Base-by-base conservation (phyloP, 2,329 filamentous ascomycete species). In the Colletotrichum simmondsii region DNA sequence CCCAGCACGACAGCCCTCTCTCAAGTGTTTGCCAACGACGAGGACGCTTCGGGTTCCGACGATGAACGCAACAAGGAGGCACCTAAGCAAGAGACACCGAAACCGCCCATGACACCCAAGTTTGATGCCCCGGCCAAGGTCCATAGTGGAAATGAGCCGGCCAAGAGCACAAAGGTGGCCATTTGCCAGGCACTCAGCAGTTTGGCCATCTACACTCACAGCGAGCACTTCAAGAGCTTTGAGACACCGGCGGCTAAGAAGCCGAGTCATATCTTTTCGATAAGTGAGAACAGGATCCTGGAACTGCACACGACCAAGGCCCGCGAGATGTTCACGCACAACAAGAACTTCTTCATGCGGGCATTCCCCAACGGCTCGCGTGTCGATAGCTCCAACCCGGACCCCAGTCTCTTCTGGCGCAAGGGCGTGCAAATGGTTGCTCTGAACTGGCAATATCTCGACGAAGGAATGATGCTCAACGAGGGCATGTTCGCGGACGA, bases 341-440 rank as follows among this genome's bases (percentile, higher is more conserved):
- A 99, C 83, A 92, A 94, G 77, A 88, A 90, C 66, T 95, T 92
- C 81, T 90, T 98, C 76, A 98, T 98, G 90, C 92, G 97, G 42
- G 95, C 97, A 11, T 99, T 98, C 80, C 97, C 97, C 5, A 92
- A 93, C 28, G 92, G 91, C 3, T 88, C 90, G 73, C 92, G 95
- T 46, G 88, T 98, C 65, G 91, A 92, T 77, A 98, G 95, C 57
- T 94, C 94, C n/a, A 99, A 99, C 80, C 97, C 97, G 53, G 95
- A 98, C 78, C 97, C 97, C 1, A 92, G 95, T 75, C 91, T 91
- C 56, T 97, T 95, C 80, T 99, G 97, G 97, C 92, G 95, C 62
- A 92, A 94, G 65, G 97, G 97, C 32, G 95, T 98, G 24, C 97
- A 99, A 82, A 98, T 99, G 96, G 95, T 95, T 5, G 96, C 97